These are phyloP conservation scores for Orbilia ellipsospora DNA, from an alignment of 2,329 filamentous ascomycete genomes.

Conservation along the genomic window DNA sequence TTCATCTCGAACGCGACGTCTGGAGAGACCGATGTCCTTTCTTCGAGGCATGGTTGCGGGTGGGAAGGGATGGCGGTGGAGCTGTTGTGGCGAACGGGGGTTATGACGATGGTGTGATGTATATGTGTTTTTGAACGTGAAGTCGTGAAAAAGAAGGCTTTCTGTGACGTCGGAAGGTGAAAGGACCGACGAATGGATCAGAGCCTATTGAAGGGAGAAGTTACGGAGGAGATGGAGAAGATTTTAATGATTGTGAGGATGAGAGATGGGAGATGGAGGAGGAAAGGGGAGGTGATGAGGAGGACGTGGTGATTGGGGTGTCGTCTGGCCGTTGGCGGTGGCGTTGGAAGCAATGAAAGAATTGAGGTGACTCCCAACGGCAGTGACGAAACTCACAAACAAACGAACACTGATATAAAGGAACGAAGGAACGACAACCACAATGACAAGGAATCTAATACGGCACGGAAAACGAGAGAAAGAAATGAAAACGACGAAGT, in stretches of 20 bases:
- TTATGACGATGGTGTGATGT: constrained; percentile 30
- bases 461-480: not conserved
- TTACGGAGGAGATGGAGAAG: not conserved
- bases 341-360: constrained; percentile 35
- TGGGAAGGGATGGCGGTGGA: constrained; percentile 61
- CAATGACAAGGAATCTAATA: constrained; percentile 15
- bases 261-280: not conserved
- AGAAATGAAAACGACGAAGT: no score
- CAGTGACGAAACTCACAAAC: constrained; percentile 49
- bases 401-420: constrained; percentile 21
- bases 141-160: constrained; percentile 19
- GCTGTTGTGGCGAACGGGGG: constrained; percentile 30
- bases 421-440: constrained; percentile 38
- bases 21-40: constrained; percentile 74
- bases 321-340: constrained; percentile 21
- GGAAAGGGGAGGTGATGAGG: constrained; percentile 19
- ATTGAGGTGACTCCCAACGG: constrained; percentile 33
- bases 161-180: not conserved
- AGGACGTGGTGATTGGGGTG: constrained; percentile 5
- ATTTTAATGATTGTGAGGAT: not conserved
- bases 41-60: constrained; percentile 67
- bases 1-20: constrained; percentile 76
- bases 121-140: constrained; percentile 22
- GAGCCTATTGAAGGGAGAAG: not conserved
- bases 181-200: not conserved